A percentile compares a stretch with the other conserved stretches of the same genome.
Evolutionary conservation across 371 early-diverging fungal species (phyloP).

Genomic region (Homolaphlyctis polyrhiza): DNA sequence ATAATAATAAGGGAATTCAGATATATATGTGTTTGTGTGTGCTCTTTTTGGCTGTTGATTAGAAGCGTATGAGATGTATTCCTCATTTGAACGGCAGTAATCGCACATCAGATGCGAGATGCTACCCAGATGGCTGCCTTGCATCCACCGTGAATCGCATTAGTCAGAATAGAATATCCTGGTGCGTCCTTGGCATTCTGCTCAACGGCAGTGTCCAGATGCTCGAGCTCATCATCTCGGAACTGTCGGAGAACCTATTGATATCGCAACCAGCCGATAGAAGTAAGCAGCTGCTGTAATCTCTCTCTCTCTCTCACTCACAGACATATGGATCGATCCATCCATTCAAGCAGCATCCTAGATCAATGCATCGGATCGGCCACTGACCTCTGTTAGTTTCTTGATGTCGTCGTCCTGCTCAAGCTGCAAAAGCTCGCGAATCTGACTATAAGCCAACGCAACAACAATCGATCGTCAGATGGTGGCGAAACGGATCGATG

Average conservation of each 20-base stretch:
- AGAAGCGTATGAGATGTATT: not conserved
- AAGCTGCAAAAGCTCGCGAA: conserved; percentile 65
- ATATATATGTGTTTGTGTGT: no score
- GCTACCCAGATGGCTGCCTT: conserved; percentile 80
- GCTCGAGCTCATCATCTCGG: conserved; percentile 94
- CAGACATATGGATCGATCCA: not conserved
- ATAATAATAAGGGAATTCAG: no score
- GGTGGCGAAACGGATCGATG: not conserved
- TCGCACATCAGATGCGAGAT: conserved; percentile 6
- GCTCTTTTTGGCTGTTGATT: no score
- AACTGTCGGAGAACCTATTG: conserved; percentile 70
- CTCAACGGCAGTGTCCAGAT: conserved; percentile 85
- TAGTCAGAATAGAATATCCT: conserved; percentile 61
- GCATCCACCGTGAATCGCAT: conserved; percentile 77
- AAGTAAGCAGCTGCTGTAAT: no score
- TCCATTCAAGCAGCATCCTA: not conserved
- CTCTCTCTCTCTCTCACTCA: no score
- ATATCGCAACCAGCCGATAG: no score
- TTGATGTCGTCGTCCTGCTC: conserved; percentile 52
- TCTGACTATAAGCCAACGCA: conserved; percentile 47
- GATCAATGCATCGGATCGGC: no score
- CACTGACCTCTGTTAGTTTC: conserved; percentile 42
- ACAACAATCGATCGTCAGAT: conserved; percentile 6
- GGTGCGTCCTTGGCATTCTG: conserved; percentile 85
- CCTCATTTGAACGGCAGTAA: not conserved